Evolutionary conservation across 495 filamentous ascomycete species (phyloP), one percentile per base, ranked within the genome.

Genomic region (Aspergillus indologenus): DNA sequence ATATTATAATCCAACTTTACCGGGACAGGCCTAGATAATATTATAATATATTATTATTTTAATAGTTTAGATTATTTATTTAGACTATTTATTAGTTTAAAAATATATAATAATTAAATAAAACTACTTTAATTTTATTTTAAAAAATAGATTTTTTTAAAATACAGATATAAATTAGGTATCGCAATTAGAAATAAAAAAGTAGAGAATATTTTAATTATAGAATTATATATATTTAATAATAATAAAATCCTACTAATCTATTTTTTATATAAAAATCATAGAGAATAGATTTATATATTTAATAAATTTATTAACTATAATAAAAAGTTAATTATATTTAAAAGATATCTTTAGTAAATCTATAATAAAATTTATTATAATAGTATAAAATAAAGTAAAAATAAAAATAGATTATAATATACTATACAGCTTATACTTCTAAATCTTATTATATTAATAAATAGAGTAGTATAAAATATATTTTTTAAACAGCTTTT

Each of bases 331-430:
- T n/a, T 52, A 52, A 29, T 24, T 21, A 22, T 18, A 24, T 9
- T 18, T 29, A n/a, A n/a, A n/a, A 52, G 17, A 29, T 6, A 40
- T 40, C 2, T 40, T n/a, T 12, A 52, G 26, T 52, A 52, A 31
- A 40, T 40, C 34, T 52, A 49, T 23, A 21, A 49, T 49, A 22
- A 49, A 49, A 49, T 49, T 23, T n/a, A 49, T 49, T 21, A 23
- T 40, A 11, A 40, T 40, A 11, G 12, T 40, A 40, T 40, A 40
- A 40, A 40, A 40, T 9, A 14, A 15, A 9, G 12, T 14, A 9
- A 40, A 40, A 6, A 40, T 11, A 6, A 40, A 14, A 15, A 40
- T 40, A 6, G 12, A 14, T 40, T 40, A 40, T 7, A 40, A 14
- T 2, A 11, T 14, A 6, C 12, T 40, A 40, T 40, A 40, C 2